Conservation (phyloP, 1,139 yeast species). For the Candida labiduridarum region DNA sequence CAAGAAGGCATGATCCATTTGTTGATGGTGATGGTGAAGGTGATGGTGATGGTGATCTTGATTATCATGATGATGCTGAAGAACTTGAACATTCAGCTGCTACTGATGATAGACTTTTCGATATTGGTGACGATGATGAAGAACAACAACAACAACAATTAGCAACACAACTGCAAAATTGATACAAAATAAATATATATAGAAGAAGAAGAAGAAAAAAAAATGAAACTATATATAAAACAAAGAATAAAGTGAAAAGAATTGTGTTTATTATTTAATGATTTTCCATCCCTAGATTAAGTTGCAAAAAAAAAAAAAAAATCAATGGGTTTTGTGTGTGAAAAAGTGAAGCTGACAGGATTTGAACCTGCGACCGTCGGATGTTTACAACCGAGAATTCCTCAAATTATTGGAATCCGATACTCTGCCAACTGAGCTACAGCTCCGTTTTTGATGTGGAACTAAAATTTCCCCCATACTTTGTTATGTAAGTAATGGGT, state of each 20-base stretch:
- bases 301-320: constrained; percentile 1
- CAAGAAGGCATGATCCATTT: constrained; percentile 17
- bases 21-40: constrained; percentile 17
- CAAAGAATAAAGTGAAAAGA: neutral
- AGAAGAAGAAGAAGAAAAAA: neutral
- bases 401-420: constrained; percentile 24
- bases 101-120: constrained; percentile 37
- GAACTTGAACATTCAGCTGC: constrained; percentile 7
- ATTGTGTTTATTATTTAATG: neutral
- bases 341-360: constrained; percentile 31
- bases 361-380: constrained; percentile 37
- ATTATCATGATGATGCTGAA: constrained; percentile 9
- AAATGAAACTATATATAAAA: neutral
- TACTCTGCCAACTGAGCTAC: constrained; percentile 37
- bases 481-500: too few species aligned
- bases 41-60: constrained; percentile 12
- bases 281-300: neutral
- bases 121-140: constrained; percentile 41
- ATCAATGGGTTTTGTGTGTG: neutral
- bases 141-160: constrained; percentile 20
- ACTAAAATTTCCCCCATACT: too few species aligned
- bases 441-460: constrained; percentile 19
- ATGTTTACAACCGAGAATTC: constrained; percentile 12
- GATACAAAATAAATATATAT: neutral
- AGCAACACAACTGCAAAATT: neutral